These are phyloP conservation scores for Fusarium sp. DNA, from an alignment of 2,329 filamentous ascomycete genomes.

Conservation along the genomic window DNA sequence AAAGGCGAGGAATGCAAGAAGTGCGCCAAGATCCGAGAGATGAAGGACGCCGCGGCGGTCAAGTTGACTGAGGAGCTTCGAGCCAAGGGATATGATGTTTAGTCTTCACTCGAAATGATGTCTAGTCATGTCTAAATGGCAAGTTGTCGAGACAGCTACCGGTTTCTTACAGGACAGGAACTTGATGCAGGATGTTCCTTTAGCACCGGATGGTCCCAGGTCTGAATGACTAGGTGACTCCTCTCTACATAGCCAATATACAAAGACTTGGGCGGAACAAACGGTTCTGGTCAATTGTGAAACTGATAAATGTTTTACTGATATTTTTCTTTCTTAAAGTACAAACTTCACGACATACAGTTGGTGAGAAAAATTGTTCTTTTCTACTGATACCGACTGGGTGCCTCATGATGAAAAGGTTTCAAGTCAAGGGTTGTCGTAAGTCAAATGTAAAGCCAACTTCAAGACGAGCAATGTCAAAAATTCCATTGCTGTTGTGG, in stretches of 20 bases:
- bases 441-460: accelerated
- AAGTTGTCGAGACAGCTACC: neutral
- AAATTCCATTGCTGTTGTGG: accelerated
- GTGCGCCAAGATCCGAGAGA: neutral
- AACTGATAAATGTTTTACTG: neutral
- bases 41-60: neutral
- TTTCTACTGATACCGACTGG: neutral
- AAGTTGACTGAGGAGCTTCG: neutral
- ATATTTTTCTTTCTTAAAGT: accelerated
- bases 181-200: neutral
- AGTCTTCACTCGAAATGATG: neutral
- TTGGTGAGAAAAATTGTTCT: accelerated
- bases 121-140: neutral
- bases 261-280: neutral
- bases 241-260: neutral
- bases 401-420: neutral
- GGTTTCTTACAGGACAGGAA: neutral
- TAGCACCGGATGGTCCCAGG: neutral
- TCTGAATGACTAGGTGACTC: neutral
- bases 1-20: neutral
- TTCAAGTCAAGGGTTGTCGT: neutral
- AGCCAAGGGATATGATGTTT: neutral
- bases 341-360: neutral
- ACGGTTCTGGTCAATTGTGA: neutral
- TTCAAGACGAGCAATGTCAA: neutral